A percentile compares a stretch with the other conserved stretches of the same genome.
Conservation (phyloP, 1,284 basidiomycete genomes). For the Tilletiopsis washingtonensis region DNA sequence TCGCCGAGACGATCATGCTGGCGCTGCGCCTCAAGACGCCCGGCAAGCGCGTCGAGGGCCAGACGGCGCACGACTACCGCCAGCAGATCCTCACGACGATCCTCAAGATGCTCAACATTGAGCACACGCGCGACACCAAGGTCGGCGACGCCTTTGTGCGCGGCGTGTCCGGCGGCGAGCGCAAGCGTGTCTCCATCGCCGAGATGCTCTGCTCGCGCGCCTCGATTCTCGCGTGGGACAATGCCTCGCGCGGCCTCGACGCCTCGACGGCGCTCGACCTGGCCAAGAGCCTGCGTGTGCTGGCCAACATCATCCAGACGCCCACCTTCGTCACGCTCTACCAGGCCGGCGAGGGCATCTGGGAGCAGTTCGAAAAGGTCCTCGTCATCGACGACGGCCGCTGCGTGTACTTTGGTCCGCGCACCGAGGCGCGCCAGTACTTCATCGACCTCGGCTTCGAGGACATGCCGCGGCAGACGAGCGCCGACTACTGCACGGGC, state of each 20-base stretch:
- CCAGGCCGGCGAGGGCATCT: slow-evolving; percentile 52
- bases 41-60: slow-evolving; percentile 49
- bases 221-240: slow-evolving; percentile 64
- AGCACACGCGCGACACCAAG: slow-evolving; percentile 66
- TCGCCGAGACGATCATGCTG: slow-evolving; percentile 46
- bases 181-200: slow-evolving; percentile 62
- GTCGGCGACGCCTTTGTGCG: slow-evolving; percentile 65
- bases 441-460: slow-evolving; percentile 45
- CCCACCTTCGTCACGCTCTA: slow-evolving; percentile 75
- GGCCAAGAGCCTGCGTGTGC: slow-evolving; percentile 62
- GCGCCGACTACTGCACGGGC: slow-evolving; percentile 35
- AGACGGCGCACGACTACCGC: slow-evolving; percentile 52
- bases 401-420: slow-evolving; percentile 41
- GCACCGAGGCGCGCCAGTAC: slow-evolving; percentile 30
- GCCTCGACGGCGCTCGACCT: slow-evolving; percentile 76
- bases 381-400: slow-evolving; percentile 42
- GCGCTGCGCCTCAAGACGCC: slow-evolving; percentile 29
- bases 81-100: slow-evolving; percentile 54
- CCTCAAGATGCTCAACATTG: slow-evolving; percentile 64
- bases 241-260: slow-evolving; percentile 64
- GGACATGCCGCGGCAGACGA: slow-evolving; percentile 62
- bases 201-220: slow-evolving; percentile 58
- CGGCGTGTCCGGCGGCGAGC: slow-evolving; percentile 61
- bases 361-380: slow-evolving; percentile 57
- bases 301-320: slow-evolving; percentile 67